Percentiles rank a stretch among this genome's conserved stretches.
Conservation (phyloP, 495 filamentous ascomycete species). For the Hapsidospora chrysogenum region DNA sequence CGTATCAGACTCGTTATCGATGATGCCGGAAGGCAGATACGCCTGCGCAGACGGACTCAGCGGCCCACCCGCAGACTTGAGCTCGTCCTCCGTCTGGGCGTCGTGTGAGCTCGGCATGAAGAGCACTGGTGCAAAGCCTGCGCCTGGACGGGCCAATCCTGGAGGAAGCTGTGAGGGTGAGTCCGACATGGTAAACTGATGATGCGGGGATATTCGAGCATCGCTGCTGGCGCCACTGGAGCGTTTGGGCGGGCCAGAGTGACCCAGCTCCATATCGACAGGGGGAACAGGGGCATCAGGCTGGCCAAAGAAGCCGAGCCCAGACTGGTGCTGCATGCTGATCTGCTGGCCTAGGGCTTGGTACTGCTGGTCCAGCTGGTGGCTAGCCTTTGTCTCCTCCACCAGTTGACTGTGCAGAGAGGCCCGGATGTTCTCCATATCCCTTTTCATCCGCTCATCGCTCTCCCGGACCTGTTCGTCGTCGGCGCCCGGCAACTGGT, state of each 20-base stretch:
- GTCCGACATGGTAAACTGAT: background rate
- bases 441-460: constrained; percentile 19
- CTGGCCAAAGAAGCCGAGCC: constrained; percentile 21
- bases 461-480: constrained; percentile 38
- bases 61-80: constrained; percentile 36
- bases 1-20: constrained; percentile 34
- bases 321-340: constrained; percentile 17
- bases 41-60: constrained; percentile 70
- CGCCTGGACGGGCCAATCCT: background rate
- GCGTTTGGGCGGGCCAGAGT: constrained; percentile 30
- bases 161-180: background rate
- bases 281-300: constrained; percentile 21
- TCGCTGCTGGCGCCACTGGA: constrained; percentile 36
- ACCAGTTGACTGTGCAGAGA: constrained; percentile 24
- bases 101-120: constrained; percentile 28
- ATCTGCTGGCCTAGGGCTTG: constrained; percentile 15
- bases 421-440: constrained; percentile 26
- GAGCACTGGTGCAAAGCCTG: constrained; percentile 32
- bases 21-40: constrained; percentile 63
- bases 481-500: constrained; percentile 31
- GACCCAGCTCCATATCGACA: constrained; percentile 29
- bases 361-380: constrained; percentile 22
- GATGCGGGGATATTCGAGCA: background rate
- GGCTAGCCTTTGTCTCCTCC: constrained; percentile 15
- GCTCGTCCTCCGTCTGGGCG: constrained; percentile 8